phyloP scores from a whole-genome alignment of 2,329 filamentous ascomycete species.

The Fusarium dlaminii region DNA sequence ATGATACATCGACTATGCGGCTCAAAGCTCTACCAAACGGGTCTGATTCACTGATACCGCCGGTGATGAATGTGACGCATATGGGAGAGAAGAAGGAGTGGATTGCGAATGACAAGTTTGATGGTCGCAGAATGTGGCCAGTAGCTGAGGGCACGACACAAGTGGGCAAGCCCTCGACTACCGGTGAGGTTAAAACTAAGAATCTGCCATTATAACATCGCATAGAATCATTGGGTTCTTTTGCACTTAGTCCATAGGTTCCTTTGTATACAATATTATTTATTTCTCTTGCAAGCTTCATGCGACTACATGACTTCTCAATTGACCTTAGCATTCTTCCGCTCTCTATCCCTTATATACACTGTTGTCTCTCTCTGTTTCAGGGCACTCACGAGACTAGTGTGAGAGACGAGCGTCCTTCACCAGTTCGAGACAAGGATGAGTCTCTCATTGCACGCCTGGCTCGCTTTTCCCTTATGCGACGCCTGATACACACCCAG shows the following conservation, averaged over 20 bases:
- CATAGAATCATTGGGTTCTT: not conserved
- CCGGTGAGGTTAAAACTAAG: not conserved
- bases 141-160: not conserved
- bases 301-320: not conserved
- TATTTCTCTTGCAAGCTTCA: not conserved
- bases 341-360: rapidly evolving
- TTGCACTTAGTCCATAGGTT: not conserved
- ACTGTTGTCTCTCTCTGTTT: not conserved
- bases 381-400: not conserved
- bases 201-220: not conserved
- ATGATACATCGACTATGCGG: not conserved
- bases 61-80: slow-evolving; percentile 3
- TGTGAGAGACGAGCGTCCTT: not conserved
- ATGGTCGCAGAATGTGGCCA: not conserved
- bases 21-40: not conserved
- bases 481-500: not conserved
- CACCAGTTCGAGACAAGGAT: not conserved
- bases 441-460: not conserved
- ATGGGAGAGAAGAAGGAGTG: not conserved
- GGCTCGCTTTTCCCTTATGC: not conserved
- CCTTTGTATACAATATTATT: not conserved
- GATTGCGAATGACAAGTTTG: not conserved
- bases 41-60: not conserved
- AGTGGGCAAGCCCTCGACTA: not conserved
- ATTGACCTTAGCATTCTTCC: not conserved